Evolutionary conservation across 1,284 basidiomycete species (phyloP).

Genomic region (Rhizoctonia solani): DNA sequence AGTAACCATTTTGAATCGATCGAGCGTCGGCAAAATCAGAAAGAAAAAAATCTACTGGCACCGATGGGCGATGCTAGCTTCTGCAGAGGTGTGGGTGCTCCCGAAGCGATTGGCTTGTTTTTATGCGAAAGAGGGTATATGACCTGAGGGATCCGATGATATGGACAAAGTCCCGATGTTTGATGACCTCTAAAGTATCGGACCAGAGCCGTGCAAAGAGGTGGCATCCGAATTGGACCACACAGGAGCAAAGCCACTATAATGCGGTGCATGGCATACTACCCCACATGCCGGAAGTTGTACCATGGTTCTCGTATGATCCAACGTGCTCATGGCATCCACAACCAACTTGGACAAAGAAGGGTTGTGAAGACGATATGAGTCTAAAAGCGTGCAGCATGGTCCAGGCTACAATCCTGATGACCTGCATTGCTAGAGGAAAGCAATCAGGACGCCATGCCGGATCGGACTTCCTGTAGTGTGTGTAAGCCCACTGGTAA

Average conservation of each 20-base stretch:
- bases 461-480: neutral
- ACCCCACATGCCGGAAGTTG: slow-evolving; percentile 25
- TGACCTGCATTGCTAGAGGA: slow-evolving; percentile 1
- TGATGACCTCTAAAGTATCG: slow-evolving; percentile 7
- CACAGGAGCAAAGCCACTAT: slow-evolving; percentile 27
- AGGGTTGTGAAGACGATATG: neutral
- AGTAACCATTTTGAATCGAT: slow-evolving; percentile 11
- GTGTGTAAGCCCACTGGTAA: neutral
- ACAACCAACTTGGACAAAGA: slow-evolving; percentile 17
- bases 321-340: slow-evolving; percentile 3
- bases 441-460: neutral
- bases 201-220: slow-evolving; percentile 9
- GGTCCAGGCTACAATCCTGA: slow-evolving; percentile 10
- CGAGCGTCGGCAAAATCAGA: neutral
- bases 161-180: slow-evolving; percentile 4
- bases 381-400: neutral
- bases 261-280: slow-evolving; percentile 25
- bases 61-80: neutral
- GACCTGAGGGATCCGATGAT: slow-evolving; percentile 21
- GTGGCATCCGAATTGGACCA: slow-evolving; percentile 26
- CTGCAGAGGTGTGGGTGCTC: neutral
- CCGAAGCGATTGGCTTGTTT: slow-evolving; percentile 1
- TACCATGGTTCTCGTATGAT: slow-evolving; percentile 11
- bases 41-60: neutral
- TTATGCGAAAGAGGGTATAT: neutral